Base-by-base conservation (phyloP, 495 filamentous ascomycete genomes). In the Aspergillus carlsbadensis region DNA sequence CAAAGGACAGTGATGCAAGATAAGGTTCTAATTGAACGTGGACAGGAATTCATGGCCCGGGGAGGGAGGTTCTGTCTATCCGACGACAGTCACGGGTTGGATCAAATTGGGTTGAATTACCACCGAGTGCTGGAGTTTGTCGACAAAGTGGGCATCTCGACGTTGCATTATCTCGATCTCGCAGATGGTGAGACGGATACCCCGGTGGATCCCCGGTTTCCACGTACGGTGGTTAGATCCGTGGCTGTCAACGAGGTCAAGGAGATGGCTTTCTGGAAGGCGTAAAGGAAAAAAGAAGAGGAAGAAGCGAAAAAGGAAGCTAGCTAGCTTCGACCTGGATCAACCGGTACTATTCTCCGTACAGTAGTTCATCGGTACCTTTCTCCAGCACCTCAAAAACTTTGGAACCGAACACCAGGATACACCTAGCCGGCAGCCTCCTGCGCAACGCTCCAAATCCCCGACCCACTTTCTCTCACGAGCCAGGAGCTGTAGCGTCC, bases 81-180 rank as follows among this genome's bases (percentile, higher is more conserved):
- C 3, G 93, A 98, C 69, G 93, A 98, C 67, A 93, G 91, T 64
- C 93, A 98, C 68, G 85, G 87, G 22, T 78, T 90, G 54, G 86
- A 81, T 8, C 91, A 98, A 69, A 80, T 98, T 3, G 88, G 82
- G 42, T 79, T 85, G 54, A 85, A 89, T 64, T 91, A 85, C 70
- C 64, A 66, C 39, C 75, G 74, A 18, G 74, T 85, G n/a, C 63
- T 88, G 54, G 75, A 82, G 0, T 96, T 83, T 55, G 54, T 84
- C 47, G 70, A 77, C 50, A 52, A 57, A 13, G 70, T 72, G 29
- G 81, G 77, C 14, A 81, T 87, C 24, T 52, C 59, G 20, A 64
- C 55, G 5, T 26, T 82, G 58, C 68, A 72, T 69, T 74, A 75
- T 59, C 56, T 82, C 46, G 65, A 69, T 40, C 24, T 74, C 39